Percentiles rank a stretch among this genome's conserved stretches.
phyloP scores from a whole-genome alignment of 2,329 filamentous ascomycete species.

The Blumeriella jaapii region DNA sequence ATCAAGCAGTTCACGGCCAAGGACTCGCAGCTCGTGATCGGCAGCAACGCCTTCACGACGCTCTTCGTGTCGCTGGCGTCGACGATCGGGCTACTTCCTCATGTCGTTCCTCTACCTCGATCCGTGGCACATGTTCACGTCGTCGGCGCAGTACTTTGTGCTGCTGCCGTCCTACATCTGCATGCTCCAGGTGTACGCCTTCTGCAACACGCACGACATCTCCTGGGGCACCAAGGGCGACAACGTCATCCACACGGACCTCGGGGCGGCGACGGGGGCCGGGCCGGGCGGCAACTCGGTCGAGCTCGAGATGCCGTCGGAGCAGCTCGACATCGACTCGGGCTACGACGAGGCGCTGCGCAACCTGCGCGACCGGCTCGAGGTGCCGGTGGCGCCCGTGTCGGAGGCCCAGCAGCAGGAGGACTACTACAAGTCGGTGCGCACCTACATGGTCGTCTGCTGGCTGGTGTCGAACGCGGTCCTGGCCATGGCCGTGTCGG shows the following conservation, averaged over 20 bases:
- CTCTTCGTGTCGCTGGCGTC: constrained; percentile 82
- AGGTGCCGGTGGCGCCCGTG: constrained; percentile 51
- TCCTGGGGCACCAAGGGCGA: constrained; percentile 99
- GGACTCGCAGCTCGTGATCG: constrained; percentile 43
- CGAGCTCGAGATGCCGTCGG: constrained; percentile 92
- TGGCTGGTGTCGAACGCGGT: constrained; percentile 93
- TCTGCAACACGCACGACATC: constrained; percentile 98
- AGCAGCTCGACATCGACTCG: constrained; percentile 95
- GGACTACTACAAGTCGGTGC: constrained; percentile 94
- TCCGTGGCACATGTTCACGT: constrained; percentile 98
- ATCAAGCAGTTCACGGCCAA: constrained; percentile 56
- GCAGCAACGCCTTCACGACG: constrained; percentile 89
- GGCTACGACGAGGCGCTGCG: constrained; percentile 95
- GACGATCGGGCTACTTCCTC: constrained; percentile 86
- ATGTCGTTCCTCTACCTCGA: constrained; percentile 96
- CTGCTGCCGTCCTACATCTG: constrained; percentile 91
- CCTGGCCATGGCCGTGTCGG: constrained; percentile 84
- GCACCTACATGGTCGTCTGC: constrained; percentile 92
- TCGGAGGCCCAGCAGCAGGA: constrained; percentile 83
- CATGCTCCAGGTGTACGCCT: constrained; percentile 94
- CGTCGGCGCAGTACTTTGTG: constrained; percentile 80
- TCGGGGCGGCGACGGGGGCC: constrained; percentile 66
- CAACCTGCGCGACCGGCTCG: constrained; percentile 86
- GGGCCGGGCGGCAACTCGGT: constrained; percentile 59
- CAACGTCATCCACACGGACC: constrained; percentile 86